These are phyloP conservation scores for Sutorius eximius DNA, from an alignment of 1,284 basidiomycete species.

Conservation along the genomic window DNA sequence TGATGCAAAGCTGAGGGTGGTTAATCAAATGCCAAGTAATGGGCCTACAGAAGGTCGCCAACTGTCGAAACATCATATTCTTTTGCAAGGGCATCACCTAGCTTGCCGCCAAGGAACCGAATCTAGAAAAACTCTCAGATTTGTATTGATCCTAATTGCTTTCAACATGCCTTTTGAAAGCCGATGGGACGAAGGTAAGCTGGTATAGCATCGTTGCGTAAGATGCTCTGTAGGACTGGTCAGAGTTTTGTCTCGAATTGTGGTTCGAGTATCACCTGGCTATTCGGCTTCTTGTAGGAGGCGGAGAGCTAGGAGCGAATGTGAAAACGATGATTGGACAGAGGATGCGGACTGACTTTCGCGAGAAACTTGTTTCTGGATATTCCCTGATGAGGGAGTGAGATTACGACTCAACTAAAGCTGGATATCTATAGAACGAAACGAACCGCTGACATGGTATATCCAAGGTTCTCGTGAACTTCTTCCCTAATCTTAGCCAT, in stretches of 20 bases:
- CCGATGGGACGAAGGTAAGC: conserved; percentile 77
- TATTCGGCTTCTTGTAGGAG: conserved; percentile 88
- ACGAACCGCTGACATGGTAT: conserved; percentile 90
- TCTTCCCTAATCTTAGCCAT: conserved; percentile 77
- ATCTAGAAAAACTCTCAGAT: conserved; percentile 55
- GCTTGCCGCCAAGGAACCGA: conserved; percentile 92
- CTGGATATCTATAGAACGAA: neutral
- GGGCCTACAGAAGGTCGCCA: conserved; percentile 76
- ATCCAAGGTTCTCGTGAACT: conserved; percentile 76
- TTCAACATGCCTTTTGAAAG: conserved; percentile 75
- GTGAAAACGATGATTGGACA: neutral
- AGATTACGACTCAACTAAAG: neutral
- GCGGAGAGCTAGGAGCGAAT: conserved; percentile 64
- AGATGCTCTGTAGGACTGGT: conserved; percentile 53
- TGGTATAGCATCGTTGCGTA: conserved; percentile 81
- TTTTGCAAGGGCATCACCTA: conserved; percentile 84
- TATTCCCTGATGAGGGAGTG: conserved; percentile 62
- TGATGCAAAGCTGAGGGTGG: conserved; percentile 2
- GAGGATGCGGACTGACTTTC: conserved; percentile 58
- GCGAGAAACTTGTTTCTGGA: conserved; percentile 93
- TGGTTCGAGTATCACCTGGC: conserved; percentile 52
- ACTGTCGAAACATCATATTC: conserved; percentile 90
- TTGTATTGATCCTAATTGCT: conserved; percentile 1
- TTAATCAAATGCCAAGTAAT: neutral
- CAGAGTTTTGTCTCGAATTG: neutral